Conservation (phyloP, 305 asterid genomes). For the Nicotiana rustica region DNA sequence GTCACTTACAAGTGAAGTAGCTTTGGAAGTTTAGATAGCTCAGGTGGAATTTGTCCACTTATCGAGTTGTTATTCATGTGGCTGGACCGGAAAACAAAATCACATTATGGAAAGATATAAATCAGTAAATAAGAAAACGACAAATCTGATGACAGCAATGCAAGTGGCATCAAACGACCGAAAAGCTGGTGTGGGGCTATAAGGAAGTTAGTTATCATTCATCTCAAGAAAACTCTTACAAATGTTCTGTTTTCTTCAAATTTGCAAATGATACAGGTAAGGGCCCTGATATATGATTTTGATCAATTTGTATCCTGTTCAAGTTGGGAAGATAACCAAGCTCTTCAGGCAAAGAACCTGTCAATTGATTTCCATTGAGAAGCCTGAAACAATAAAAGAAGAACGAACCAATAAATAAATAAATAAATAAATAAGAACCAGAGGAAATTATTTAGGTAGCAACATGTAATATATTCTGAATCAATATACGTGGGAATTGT, state of each 20-base stretch:
- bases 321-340: conserved; percentile 78
- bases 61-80: conserved; percentile 99
- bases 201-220: conserved; percentile 36
- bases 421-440: conserved; percentile 16
- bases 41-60: conserved; percentile 87
- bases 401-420: not conserved
- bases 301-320: conserved; percentile 88
- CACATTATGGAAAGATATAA: conserved; percentile 32
- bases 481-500: not conserved
- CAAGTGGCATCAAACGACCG: conserved; percentile 13
- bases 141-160: conserved; percentile 8
- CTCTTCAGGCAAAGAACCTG: conserved; percentile 90
- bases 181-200: not conserved
- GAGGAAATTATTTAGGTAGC: conserved; percentile 11
- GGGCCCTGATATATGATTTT: conserved; percentile 82
- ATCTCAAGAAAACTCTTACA: conserved; percentile 53
- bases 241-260: conserved; percentile 64
- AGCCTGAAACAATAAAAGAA: conserved; percentile 63
- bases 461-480: conserved; percentile 22
- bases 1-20: conserved; percentile 93
- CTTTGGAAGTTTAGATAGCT: conserved; percentile 76
- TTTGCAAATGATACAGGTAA: conserved; percentile 79
- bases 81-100: conserved; percentile 59
- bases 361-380: conserved; percentile 86
- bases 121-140: conserved; percentile 28